Percentiles rank a stretch among this genome's conserved stretches.
phyloP scores from a whole-genome alignment of 2,329 filamentous ascomycete species.

The Clonostachys rhizophaga region DNA sequence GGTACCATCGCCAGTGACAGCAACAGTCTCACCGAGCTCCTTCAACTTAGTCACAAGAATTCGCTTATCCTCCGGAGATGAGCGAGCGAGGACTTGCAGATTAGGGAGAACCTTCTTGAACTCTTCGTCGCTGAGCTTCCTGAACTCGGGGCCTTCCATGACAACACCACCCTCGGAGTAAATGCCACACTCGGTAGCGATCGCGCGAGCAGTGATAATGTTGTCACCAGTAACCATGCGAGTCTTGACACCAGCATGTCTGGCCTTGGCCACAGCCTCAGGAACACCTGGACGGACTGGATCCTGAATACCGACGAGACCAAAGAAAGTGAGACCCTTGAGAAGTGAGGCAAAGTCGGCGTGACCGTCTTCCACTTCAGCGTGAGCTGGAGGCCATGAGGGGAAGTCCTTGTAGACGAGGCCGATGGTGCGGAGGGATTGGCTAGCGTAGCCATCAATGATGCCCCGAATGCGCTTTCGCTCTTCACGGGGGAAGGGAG shows the following conservation, averaged over 20 bases:
- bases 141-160: conserved; percentile 45
- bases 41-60: conserved; percentile 58
- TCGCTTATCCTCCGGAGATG: conserved; percentile 61
- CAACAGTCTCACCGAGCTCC: conserved; percentile 57
- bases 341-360: conserved; percentile 49
- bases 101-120: conserved; percentile 47
- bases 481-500: conserved; percentile 30
- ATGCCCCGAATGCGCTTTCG: conserved; percentile 45
- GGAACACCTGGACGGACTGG: conserved; percentile 59
- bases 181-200: conserved; percentile 35
- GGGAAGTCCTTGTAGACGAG: conserved; percentile 70
- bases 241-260: conserved; percentile 60
- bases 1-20: conserved; percentile 57
- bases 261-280: conserved; percentile 57
- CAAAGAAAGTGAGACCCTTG: conserved; percentile 29
- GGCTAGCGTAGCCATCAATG: conserved; percentile 56
- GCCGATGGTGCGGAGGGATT: conserved; percentile 70
- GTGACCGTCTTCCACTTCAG: conserved; percentile 56
- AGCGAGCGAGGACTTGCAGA: conserved; percentile 60
- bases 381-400: conserved; percentile 63
- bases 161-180: conserved; percentile 62
- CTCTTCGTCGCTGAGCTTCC: conserved; percentile 43
- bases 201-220: conserved; percentile 35
- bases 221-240: conserved; percentile 56
- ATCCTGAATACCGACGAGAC: conserved; percentile 60